Evolutionary conservation across 177 flowering plant genomes (phyloP).

Genomic region (Vitis hybrid): DNA sequence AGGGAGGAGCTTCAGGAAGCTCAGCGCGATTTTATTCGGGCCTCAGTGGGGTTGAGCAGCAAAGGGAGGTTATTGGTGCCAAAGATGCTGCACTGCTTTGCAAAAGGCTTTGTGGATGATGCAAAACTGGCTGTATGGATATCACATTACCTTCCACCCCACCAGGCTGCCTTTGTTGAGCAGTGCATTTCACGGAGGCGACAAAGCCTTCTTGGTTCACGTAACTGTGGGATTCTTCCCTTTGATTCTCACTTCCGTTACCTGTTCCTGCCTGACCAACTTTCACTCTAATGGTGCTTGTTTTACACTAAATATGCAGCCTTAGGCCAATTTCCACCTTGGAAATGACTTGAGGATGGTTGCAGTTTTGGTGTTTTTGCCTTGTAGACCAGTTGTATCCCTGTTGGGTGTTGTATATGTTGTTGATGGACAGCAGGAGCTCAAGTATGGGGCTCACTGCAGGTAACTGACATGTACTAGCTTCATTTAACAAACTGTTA

Average conservation of each 20-base stretch:
- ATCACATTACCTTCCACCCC: conserved; percentile 55
- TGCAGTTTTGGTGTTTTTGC: conserved; percentile 14
- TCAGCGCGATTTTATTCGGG: conserved; percentile 61
- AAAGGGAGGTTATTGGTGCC: conserved; percentile 76
- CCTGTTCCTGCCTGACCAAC: conserved; percentile 55
- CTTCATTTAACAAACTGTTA: too few relatives aligned
- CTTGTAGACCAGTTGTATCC: conserved; percentile 3
- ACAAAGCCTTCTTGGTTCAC: conserved; percentile 53
- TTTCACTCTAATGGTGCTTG: background rate
- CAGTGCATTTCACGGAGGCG: conserved; percentile 56
- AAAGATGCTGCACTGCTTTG: conserved; percentile 70
- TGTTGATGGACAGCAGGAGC: too few relatives aligned
- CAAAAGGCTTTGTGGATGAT: conserved; percentile 57
- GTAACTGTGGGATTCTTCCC: conserved; percentile 60
- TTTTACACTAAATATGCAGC: background rate
- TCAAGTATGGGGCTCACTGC: too few relatives aligned
- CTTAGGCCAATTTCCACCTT: background rate
- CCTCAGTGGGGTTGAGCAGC: conserved; percentile 74
- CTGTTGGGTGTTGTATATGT: conserved; percentile 1
- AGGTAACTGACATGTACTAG: too few relatives aligned
- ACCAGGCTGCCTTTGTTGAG: conserved; percentile 67
- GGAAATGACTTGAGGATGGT: background rate
- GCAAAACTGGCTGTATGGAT: conserved; percentile 62
- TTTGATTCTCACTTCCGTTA: conserved; percentile 78
- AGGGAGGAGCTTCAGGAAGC: conserved; percentile 64